Evolutionary conservation across 1,284 basidiomycete genomes (phyloP), one percentile per base, ranked within the genome.

Genomic region (Quambalaria eucalypti): DNA sequence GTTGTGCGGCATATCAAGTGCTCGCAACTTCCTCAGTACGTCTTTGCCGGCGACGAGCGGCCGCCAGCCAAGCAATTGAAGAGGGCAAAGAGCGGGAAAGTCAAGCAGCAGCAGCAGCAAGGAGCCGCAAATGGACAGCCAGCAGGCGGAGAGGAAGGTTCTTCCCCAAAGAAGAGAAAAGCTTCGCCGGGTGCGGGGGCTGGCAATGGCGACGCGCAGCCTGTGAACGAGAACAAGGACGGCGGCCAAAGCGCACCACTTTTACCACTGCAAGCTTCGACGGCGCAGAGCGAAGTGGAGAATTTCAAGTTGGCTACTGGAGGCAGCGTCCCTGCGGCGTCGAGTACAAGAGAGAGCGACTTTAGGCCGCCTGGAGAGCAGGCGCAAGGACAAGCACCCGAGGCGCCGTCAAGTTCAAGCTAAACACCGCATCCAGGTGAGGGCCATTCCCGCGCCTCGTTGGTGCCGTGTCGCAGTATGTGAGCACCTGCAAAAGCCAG

Each of bases 1-100:
- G 83, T 90, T 48, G 87, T 99, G 21, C 85, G 90, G 51, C 87
- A 97, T 75, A 90, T 96, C 70, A 96, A 86, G 80, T 86, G 85
- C 91, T 92, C 46, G 23, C 79, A 80, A 8, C 78, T 91, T 52
- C 89, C 88, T 12, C 87, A 89, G 62, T 83, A 87, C 62, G 87
- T 90, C 30, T 90, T 77, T 67, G 88, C 87, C 50, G 81, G 82
- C 50, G 87, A 86, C 54, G 86, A 86, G 76, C 84, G 85, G 40
- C 86, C 85, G 61, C 82, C 82, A 16, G 77, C 81, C 58, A 88
- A 90, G 74, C 81, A 83, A 38, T 77, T 79, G 61, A 90, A 90
- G 83, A 58, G 59, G 54, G 12, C 42, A 19, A 64, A 57, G 58
- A 61, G 51, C 16, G 54, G 57, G 12, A 39, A 39, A 21, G 36